Evolutionary conservation across 345 rosid species (phyloP), one percentile per base, ranked within the genome.

Genomic region (Citrus australasica): DNA sequence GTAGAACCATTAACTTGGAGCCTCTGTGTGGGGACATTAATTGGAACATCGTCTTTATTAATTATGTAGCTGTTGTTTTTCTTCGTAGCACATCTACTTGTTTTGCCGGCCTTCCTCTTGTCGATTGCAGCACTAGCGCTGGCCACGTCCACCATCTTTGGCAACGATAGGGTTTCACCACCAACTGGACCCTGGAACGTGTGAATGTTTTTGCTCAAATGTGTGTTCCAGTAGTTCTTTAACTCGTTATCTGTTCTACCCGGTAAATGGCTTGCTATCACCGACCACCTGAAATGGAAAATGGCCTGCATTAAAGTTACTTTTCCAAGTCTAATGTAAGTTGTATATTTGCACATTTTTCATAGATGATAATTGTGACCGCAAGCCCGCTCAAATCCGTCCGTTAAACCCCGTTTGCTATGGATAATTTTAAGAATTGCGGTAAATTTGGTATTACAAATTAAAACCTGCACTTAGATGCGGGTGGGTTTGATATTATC

Each of bases 231-330:
- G 78, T 89, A 85, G 72, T 91, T 91, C 76, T 91, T 91, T 33
- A 91, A 88, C 73, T 91, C 94, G 70, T 91, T 91, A 74, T 91
- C 94, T 46, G 94, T 91, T 83, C 94, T 83, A 67, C 94, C 94
- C 1, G 91, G 86, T 25, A 91, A 81, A 79, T 85, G 80, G 21
- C 84, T 82, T 19, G 94, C 94, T 72, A 91, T 91, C 75, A 86
- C 53, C 6, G 92, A 89, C 94, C 92, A 91, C 81, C 94, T 91
- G 80, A 82, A 69, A 1, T 7, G 2, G 9, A 56, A 38, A 10
- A 1, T 16, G 21, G 6, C 7, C 16, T 5, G 73, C 24, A 25
- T 27, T 21, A 17, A 3, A 62, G 0, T 40, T 9, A 9, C 48
- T 42, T 42, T 42, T 19, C 22, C 3, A 7, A 55, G 3, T 55